Base-by-base conservation (phyloP, 2,329 filamentous ascomycete species). In the Colletotrichum sp. region DNA sequence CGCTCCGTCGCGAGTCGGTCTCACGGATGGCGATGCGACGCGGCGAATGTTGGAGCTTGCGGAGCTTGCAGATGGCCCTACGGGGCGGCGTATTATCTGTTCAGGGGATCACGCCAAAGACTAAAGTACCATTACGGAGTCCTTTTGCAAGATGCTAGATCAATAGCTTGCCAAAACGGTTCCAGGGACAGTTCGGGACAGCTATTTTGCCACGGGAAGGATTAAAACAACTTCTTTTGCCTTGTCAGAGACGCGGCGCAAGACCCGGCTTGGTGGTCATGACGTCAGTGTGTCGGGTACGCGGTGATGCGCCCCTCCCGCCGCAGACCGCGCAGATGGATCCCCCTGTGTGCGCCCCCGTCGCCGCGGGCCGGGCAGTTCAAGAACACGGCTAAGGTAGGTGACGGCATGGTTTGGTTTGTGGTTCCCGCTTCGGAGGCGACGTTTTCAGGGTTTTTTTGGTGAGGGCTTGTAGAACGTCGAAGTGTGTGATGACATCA, bases 341-440 rank as follows among this genome's bases (percentile, higher is more conserved):
- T 60, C 63, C 63, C 44, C 36, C 36, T 49, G 52, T 59, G 66
- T 21, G 44, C n/a, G 36, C 44, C 44, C 44, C 44, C 44, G 44
- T 52, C 66, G 49, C 49, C 66, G 66, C 66, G 49, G 44, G 49
- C 66, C 66, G 49, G 66, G 63, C 64, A 26, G 44, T 1, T 24
- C 44, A 52, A 21, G 44, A 52, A 52, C 10, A 52, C 44, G 12
- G 44, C 44, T 52, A 52, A 34, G 32, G 52, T 60, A 12, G 49
- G 24, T 73, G 73, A 76, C 73, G 71, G 63, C 73, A 76, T 76
- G 26, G 26, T 39, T 34, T 60, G 63, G 15, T 55, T 36, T 24
- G n/a, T 52, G 49, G 21, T 44, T 55, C 62, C 69, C 60, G 57
- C 57, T 73, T 65, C 59, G 12, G 15, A 49, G 13, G 72, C 55